Evolutionary conservation across 805 yeast genomes (phyloP), one percentile per base, ranked within the genome.

Genomic region (Candida cerambycidarum): DNA sequence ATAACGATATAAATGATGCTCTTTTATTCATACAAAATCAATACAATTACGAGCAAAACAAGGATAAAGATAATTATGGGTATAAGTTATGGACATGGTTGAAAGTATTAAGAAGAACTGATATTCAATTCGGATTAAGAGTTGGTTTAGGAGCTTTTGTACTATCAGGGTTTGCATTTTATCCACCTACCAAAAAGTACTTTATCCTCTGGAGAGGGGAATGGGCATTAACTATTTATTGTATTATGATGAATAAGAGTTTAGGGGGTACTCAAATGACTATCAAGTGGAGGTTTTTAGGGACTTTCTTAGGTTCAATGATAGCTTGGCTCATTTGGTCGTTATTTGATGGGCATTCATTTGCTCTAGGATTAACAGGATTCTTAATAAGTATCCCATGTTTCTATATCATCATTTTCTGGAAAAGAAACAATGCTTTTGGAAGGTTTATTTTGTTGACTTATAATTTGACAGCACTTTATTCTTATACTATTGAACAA

Each of bases 181-280:
- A 78, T 19, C 81, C 82, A 2, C 55, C 58, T 10, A 78, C 89
- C 0, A 69, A 81, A 39, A 67, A 69, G 4, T 47, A 57, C 1
- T 88, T 86, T 53, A 73, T 65, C 36, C 72, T 69, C 32, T 85
- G 88, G 89, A 65, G 90, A 49, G 83, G 85, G 12, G 96, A 87
- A 58, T 87, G 96, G 96, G 82, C 89, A 0, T 62, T 87, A 29
- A 85, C 85, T n/a, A 82, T 89, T 0, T 87, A 80, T 52, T 81
- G 87, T 52, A 83, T 87, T 42, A 85, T 87, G 68, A 86, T 87
- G 92, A 85, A 83, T 52, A 85, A 85, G 54, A 83, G 90, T 0
- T 65, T 86, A 4, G 96, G 96, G 8, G 95, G 95, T 0, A 88
- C 95, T 0, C 76, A 86, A 9, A 79, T 82, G 80, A 83, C 93